These are phyloP conservation scores for Tagetes erecta DNA, from an alignment of 129 eudicot genomes.

Conservation along the genomic window DNA sequence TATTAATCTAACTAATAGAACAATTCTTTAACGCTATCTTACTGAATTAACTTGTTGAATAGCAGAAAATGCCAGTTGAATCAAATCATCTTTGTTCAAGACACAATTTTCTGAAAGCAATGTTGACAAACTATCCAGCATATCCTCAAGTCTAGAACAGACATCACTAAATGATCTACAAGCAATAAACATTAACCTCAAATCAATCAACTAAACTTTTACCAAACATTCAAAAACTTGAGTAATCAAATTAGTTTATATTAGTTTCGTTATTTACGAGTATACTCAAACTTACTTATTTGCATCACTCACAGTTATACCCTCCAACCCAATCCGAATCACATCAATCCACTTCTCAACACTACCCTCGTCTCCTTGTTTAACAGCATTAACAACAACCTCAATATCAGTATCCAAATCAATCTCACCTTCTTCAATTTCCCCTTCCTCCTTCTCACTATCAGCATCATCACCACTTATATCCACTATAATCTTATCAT, in stretches of 20 bases:
- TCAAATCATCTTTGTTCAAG: constrained; percentile 52
- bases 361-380: constrained; percentile 36
- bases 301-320: constrained; percentile 48
- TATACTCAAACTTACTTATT: constrained; percentile 57
- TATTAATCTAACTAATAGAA: not conserved
- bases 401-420: constrained; percentile 38
- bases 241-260: constrained; percentile 16
- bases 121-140: constrained; percentile 48
- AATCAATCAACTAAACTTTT: constrained; percentile 8
- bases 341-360: constrained; percentile 41
- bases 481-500: constrained; percentile 39
- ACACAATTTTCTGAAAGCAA: constrained; percentile 42
- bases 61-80: constrained; percentile 52
- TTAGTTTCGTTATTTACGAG: not conserved
- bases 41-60: constrained; percentile 61
- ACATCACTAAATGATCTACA: constrained; percentile 63
- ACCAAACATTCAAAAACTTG: not conserved
- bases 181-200: constrained; percentile 18
- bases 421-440: constrained; percentile 71
- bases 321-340: constrained; percentile 53
- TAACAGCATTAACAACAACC: constrained; percentile 17
- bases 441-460: constrained; percentile 64
- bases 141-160: constrained; percentile 54
- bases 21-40: constrained; percentile 32
- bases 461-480: constrained; percentile 43